phyloP scores from a whole-genome alignment of 495 filamentous ascomycete genomes.

The Lasiosphaeris hirsuta region DNA sequence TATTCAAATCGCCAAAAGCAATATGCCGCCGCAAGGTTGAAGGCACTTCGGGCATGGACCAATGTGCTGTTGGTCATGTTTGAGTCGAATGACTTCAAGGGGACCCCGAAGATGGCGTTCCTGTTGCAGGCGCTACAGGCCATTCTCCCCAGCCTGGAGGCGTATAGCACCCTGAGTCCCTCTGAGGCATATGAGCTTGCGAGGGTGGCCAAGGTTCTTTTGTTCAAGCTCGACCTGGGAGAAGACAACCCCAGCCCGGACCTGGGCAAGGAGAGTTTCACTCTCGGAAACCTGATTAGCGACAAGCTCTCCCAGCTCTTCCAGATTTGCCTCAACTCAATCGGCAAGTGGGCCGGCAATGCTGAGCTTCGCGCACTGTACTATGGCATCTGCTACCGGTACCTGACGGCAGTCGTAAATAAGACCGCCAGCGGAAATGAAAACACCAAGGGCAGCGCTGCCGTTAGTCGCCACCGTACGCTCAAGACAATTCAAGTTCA shows the following conservation, averaged over 20 bases:
- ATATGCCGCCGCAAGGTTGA: slow-evolving; percentile 55
- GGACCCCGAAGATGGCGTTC: slow-evolving; percentile 63
- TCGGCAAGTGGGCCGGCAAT: slow-evolving; percentile 66
- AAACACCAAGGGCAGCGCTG: slow-evolving; percentile 10
- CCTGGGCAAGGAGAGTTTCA: slow-evolving; percentile 42
- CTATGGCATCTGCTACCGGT: slow-evolving; percentile 84
- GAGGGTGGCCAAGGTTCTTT: slow-evolving; percentile 68
- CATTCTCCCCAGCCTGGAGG: slow-evolving; percentile 80
- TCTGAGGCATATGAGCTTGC: slow-evolving; percentile 70
- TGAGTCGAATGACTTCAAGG: slow-evolving; percentile 69
- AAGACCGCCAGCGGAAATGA: slow-evolving; percentile 27
- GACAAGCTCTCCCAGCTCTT: slow-evolving; percentile 92
- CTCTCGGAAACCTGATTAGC: slow-evolving; percentile 68
- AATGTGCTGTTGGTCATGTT: slow-evolving; percentile 77
- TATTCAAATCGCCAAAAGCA: slow-evolving; percentile 62
- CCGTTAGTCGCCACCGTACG: slow-evolving; percentile 54
- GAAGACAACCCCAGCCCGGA: slow-evolving; percentile 41
- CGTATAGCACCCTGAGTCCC: slow-evolving; percentile 60
- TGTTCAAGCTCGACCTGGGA: slow-evolving; percentile 65
- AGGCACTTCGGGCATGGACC: slow-evolving; percentile 73
- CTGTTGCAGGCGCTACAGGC: slow-evolving; percentile 80
- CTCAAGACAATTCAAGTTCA: slow-evolving; percentile 71
- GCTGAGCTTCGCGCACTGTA: slow-evolving; percentile 71
- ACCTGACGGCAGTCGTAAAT: slow-evolving; percentile 69
- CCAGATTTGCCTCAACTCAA: slow-evolving; percentile 71